A percentile compares a stretch with the other conserved stretches of the same genome.
These are phyloP conservation scores for Candida pini DNA, from an alignment of 805 yeast genomes.

Conservation along the genomic window DNA sequence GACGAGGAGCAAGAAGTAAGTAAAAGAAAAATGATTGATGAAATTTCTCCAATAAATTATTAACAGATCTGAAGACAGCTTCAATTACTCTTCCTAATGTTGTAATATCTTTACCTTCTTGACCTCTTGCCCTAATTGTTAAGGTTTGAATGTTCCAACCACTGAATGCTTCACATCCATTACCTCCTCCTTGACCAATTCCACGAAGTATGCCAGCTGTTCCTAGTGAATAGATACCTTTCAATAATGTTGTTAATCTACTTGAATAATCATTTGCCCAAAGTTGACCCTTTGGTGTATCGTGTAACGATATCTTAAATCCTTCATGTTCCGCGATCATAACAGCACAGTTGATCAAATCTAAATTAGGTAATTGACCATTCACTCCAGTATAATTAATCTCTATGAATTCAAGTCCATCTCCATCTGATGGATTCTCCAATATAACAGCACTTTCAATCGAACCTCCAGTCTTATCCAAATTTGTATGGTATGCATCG, in stretches of 20 bases:
- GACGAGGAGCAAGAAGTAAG: conserved; percentile 66
- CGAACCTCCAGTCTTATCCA: conserved; percentile 88
- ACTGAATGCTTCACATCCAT: conserved; percentile 87
- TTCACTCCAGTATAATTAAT: conserved; percentile 81
- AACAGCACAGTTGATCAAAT: conserved; percentile 78
- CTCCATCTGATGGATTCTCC: conserved; percentile 63
- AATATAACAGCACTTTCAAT: conserved; percentile 85
- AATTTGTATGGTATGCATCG: conserved; percentile 79
- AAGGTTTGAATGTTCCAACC: conserved; percentile 96
- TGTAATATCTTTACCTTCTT: conserved; percentile 68
- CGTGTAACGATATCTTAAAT: conserved; percentile 62
- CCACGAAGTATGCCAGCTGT: conserved; percentile 52
- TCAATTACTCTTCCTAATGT: conserved; percentile 89
- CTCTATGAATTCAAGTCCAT: conserved; percentile 69
- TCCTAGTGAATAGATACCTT: conserved; percentile 66
- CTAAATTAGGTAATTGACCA: conserved; percentile 94
- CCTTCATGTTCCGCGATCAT: conserved; percentile 71
- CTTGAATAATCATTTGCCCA: conserved; percentile 43
- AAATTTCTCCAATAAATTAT: conserved; percentile 88
- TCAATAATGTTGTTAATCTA: conserved; percentile 52
- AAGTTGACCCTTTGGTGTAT: conserved; percentile 41
- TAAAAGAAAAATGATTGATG: conserved; percentile 97
- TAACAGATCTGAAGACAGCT: conserved; percentile 80
- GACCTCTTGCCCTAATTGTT: conserved; percentile 59
- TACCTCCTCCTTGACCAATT: conserved; percentile 22